Percentiles rank a stretch among this genome's conserved stretches.
These are phyloP conservation scores for Candida peoriensis DNA, from an alignment of 805 yeast species.

Conservation along the genomic window DNA sequence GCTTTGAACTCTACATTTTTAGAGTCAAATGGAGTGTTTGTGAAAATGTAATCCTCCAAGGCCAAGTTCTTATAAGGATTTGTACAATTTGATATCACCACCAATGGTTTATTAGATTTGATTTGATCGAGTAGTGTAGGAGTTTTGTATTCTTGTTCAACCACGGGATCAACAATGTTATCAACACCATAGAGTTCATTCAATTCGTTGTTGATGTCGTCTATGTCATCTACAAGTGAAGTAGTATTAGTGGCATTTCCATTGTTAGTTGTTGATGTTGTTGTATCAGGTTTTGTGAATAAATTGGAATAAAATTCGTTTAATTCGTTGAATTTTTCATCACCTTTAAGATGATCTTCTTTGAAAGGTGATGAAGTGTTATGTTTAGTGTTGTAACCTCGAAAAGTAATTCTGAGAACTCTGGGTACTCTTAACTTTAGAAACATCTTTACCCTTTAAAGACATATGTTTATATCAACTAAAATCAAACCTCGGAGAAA, in stretches of 20 bases:
- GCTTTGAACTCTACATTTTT: conserved; percentile 12
- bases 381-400: no score
- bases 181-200: conserved; percentile 24
- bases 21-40: conserved; percentile 49
- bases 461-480: no score
- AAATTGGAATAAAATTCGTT: conserved; percentile 31
- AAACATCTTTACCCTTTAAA: no score
- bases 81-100: conserved; percentile 50
- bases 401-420: conserved; percentile 2
- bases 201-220: conserved; percentile 30
- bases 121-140: conserved; percentile 20
- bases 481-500: no score
- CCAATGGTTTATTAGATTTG: conserved; percentile 35
- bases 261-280: neutral
- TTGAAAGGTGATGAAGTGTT: neutral
- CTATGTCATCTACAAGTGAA: conserved; percentile 22
- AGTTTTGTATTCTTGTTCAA: neutral
- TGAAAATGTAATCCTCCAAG: conserved; percentile 73
- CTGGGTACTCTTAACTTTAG: no score
- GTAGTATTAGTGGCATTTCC: neutral
- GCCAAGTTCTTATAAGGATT: conserved; percentile 79
- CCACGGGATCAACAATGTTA: neutral
- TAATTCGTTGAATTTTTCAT: conserved; percentile 25
- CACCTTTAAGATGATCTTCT: conserved; percentile 1
- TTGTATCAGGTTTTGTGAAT: conserved; percentile 20